These are phyloP conservation scores for Cystobasidium sp. DNA, from an alignment of 1,284 basidiomycete species.

Conservation along the genomic window DNA sequence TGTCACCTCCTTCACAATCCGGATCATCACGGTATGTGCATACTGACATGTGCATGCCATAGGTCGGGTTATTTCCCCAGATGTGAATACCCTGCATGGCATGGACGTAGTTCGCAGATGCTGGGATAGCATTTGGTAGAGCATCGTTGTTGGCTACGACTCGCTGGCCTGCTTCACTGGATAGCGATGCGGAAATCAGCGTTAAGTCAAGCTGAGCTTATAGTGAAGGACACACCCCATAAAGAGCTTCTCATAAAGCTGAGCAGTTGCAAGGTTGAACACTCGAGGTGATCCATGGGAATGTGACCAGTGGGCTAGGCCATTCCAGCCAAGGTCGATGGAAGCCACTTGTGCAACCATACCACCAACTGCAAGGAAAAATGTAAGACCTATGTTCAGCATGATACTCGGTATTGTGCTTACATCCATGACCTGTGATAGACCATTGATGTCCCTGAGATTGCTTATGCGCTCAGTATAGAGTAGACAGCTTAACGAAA, in stretches of 20 bases:
- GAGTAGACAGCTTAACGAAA: neutral
- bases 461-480: neutral
- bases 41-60: conserved; percentile 49
- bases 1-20: conserved; percentile 49
- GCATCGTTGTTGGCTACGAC: conserved; percentile 51
- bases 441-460: conserved; percentile 49
- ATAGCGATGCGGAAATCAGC: neutral
- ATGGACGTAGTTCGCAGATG: conserved; percentile 48
- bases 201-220: too few relatives aligned
- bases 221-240: conserved; percentile 42
- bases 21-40: conserved; percentile 47
- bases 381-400: neutral
- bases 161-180: conserved; percentile 50
- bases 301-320: conserved; percentile 47
- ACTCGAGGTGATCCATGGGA: conserved; percentile 47
- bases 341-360: conserved; percentile 50
- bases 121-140: conserved; percentile 49
- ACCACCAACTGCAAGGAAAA: conserved; percentile 44
- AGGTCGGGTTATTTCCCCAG: conserved; percentile 50
- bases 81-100: conserved; percentile 52
- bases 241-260: conserved; percentile 50
- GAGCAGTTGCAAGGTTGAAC: conserved; percentile 50
- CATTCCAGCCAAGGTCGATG: conserved; percentile 48
- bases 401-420: neutral
- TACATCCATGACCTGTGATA: conserved; percentile 50